A percentile compares a stretch with the other conserved stretches of the same genome.
phyloP scores from a whole-genome alignment of 164 flowering plant species.

The Vitis rupestris region DNA sequence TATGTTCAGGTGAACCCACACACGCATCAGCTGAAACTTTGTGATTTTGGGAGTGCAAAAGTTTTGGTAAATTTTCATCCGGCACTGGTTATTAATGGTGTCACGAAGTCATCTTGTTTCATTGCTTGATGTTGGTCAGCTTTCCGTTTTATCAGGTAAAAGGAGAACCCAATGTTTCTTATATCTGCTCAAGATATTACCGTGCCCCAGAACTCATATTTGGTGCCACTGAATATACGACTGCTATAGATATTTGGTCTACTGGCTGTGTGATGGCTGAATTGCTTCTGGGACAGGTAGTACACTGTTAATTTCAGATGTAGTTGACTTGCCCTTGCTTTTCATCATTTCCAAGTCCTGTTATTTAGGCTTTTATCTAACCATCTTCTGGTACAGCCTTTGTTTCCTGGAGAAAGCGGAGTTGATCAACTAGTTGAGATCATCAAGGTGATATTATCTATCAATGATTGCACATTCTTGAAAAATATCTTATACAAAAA shows the following conservation, averaged over 20 bases:
- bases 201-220: conserved; percentile 98
- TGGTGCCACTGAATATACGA: conserved; percentile 96
- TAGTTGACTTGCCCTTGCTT: not conserved
- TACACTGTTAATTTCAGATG: not conserved
- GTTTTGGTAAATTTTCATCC: conserved; percentile 60
- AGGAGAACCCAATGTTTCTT: conserved; percentile 97
- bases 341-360: not conserved
- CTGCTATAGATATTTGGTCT: conserved; percentile 97
- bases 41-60: conserved; percentile 99
- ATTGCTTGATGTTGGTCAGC: conserved; percentile 10
- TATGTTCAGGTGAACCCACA: conserved; percentile 84
- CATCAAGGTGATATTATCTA: conserved; percentile 61
- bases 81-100: not conserved
- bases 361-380: conserved; percentile 7
- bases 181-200: conserved; percentile 95
- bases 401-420: conserved; percentile 98
- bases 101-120: not conserved
- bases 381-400: conserved; percentile 52
- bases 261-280: conserved; percentile 99
- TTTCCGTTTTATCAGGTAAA: conserved; percentile 57
- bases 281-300: conserved; percentile 91
- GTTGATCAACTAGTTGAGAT: conserved; percentile 95
- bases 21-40: conserved; percentile 92
- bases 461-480: not conserved
- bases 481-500: not conserved